Evolutionary conservation across 2,329 filamentous ascomycete genomes (phyloP), one percentile per base, ranked within the genome.

Genomic region (Nemania abortiva): DNA sequence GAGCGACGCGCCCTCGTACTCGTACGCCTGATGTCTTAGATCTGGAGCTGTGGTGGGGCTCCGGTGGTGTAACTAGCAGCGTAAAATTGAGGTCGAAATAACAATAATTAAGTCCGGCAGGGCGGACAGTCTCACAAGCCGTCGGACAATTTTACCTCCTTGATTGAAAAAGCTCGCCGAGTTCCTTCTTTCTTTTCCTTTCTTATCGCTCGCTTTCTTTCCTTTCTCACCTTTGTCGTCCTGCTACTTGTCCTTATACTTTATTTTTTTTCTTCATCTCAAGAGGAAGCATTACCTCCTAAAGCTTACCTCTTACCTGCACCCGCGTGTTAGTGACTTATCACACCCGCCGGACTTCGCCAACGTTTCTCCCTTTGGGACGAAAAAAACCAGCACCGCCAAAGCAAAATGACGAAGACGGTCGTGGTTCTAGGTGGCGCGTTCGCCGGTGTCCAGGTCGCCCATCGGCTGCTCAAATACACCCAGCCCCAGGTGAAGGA

Each of bases 391-490:
- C 31, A 67, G 57, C 27, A 6, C 49, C 50, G 15, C 24, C 24
- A 6, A 34, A 24, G 6, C 61, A 65, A 34, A 54, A 69, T 69
- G 66, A 27, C 66, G 7, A 62, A 65, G 45, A 63, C 84, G 4
- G 81, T 89, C 47, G 82, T 89, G 6, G 79, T 89, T 55, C 79
- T 89, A 20, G 87, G 87, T 47, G 87, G 85, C 68, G 84, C 86
- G 59, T 85, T 84, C 52, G 86, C 81, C 59, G 87, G 87, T 65
- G 80, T 89, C 55, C 83, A 84, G 62, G 76, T 87, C 24, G 84
- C 86, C 31, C 87, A 89, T 72, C 82, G 84, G 24, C 81, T 89
- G 2, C 82, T 89, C 67, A 87, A 87, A 76, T 83, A 88, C 72
- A 84, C 84, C 1, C 79, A 78, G 53, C 81, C 81, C 47, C 74